Percentiles rank a stretch among this genome's conserved stretches.
Conservation (phyloP, 768 basidiomycete species). For the Xanthoconium purpureum region DNA sequence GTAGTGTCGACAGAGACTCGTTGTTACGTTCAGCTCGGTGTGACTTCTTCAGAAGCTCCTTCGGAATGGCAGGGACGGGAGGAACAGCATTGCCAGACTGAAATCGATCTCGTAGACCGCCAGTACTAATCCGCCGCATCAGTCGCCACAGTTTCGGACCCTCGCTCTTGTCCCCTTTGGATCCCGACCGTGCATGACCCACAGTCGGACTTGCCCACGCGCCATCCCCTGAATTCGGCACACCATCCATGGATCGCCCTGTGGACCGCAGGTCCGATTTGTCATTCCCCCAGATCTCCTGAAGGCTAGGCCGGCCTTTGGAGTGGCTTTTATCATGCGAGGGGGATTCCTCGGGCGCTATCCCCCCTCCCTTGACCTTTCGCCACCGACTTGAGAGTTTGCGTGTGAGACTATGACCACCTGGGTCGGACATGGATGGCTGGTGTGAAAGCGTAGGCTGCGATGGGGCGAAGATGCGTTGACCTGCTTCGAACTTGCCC, state of each 20-base stretch:
- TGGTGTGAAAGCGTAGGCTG: background rate
- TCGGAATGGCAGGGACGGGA: slow-evolving; percentile 61
- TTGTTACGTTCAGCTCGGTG: slow-evolving; percentile 3
- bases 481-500: slow-evolving; percentile 3
- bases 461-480: background rate
- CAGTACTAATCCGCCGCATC: slow-evolving; percentile 67
- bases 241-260: slow-evolving; percentile 20
- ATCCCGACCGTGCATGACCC: slow-evolving; percentile 10
- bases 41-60: slow-evolving; percentile 31
- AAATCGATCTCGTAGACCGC: slow-evolving; percentile 55
- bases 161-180: slow-evolving; percentile 19
- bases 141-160: slow-evolving; percentile 61
- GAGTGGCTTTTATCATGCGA: slow-evolving; percentile 12
- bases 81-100: slow-evolving; percentile 35
- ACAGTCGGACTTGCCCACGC: slow-evolving; percentile 11
- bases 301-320: slow-evolving; percentile 33
- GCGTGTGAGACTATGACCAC: slow-evolving; percentile 29
- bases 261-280: slow-evolving; percentile 6
- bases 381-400: slow-evolving; percentile 38
- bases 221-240: slow-evolving; percentile 7
- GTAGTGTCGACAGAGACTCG: slow-evolving; percentile 7
- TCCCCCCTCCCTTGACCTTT: slow-evolving; percentile 14
- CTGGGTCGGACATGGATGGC: slow-evolving; percentile 9
- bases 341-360: slow-evolving; percentile 26
- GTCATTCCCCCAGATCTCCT: slow-evolving; percentile 25